These are phyloP conservation scores for Globisporangium nunn DNA, from an alignment of 352 stramenopile genomes.

Conservation along the genomic window DNA sequence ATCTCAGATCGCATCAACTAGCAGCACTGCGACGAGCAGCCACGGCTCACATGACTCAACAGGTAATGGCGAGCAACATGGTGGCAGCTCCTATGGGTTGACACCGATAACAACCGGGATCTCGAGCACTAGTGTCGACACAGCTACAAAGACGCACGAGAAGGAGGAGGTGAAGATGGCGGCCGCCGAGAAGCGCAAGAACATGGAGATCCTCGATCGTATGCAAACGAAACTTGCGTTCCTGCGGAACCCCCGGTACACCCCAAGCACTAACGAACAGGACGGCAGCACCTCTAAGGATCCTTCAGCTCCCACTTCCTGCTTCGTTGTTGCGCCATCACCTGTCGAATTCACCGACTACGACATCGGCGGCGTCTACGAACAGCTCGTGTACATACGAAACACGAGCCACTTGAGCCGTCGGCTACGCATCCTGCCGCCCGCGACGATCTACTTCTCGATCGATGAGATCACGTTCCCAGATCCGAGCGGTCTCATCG, in stretches of 20 bases:
- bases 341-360: constrained; percentile 63
- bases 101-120: neutral
- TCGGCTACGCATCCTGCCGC: constrained; percentile 54
- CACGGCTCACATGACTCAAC: neutral
- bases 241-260: constrained; percentile 55
- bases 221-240: constrained; percentile 82
- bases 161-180: constrained; percentile 24
- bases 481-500: constrained; percentile 44
- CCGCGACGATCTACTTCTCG: constrained; percentile 57
- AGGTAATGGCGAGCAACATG: neutral
- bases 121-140: neutral
- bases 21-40: neutral
- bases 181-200: constrained; percentile 44
- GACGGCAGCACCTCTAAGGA: neutral
- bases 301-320: neutral
- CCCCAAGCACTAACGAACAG: neutral
- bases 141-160: neutral
- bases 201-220: constrained; percentile 56
- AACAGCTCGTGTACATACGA: constrained; percentile 57
- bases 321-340: constrained; percentile 47
- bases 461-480: constrained; percentile 48
- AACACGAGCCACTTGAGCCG: constrained; percentile 52
- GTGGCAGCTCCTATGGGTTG: neutral
- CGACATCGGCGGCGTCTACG: constrained; percentile 68
- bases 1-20: neutral